Conservation (phyloP, 495 filamentous ascomycete genomes). For the Hypoxylon fuscum region DNA sequence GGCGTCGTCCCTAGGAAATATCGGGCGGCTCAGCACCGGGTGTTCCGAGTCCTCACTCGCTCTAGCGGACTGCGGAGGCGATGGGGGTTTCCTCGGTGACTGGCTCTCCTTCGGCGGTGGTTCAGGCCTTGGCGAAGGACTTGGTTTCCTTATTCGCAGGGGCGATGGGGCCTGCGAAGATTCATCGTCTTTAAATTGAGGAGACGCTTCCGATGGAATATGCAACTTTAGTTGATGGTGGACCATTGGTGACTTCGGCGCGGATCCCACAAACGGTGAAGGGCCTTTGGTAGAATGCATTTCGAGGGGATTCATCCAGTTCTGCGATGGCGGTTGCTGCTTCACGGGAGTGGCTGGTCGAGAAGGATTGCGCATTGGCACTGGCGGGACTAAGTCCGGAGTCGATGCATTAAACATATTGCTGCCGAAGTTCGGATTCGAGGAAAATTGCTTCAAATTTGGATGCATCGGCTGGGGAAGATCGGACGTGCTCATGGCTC, state of each 20-base stretch:
- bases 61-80: conserved; percentile 40
- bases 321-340: conserved; percentile 39
- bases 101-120: conserved; percentile 10
- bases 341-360: conserved; percentile 44
- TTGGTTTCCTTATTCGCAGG: conserved; percentile 41
- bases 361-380: conserved; percentile 36
- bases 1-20: conserved; percentile 13
- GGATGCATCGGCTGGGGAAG: conserved; percentile 39
- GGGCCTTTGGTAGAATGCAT: conserved; percentile 45
- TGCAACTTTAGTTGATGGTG: conserved; percentile 40
- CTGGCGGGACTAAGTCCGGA: conserved; percentile 39
- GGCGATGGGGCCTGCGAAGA: conserved; percentile 41
- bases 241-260: conserved; percentile 47
- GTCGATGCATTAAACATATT: conserved; percentile 43
- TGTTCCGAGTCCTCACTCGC: conserved; percentile 17
- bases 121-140: conserved; percentile 14
- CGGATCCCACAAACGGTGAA: conserved; percentile 12
- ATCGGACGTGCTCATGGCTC: conserved; percentile 51
- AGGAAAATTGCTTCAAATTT: conserved; percentile 47
- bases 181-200: conserved; percentile 46
- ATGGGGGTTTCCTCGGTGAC: conserved; percentile 36
- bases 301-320: conserved; percentile 54
- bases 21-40: conserved; percentile 10
- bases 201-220: conserved; percentile 34
- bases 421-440: conserved; percentile 50